phyloP scores from a whole-genome alignment of 108 stramenopile species.

The Discostella pseudostelligera region DNA sequence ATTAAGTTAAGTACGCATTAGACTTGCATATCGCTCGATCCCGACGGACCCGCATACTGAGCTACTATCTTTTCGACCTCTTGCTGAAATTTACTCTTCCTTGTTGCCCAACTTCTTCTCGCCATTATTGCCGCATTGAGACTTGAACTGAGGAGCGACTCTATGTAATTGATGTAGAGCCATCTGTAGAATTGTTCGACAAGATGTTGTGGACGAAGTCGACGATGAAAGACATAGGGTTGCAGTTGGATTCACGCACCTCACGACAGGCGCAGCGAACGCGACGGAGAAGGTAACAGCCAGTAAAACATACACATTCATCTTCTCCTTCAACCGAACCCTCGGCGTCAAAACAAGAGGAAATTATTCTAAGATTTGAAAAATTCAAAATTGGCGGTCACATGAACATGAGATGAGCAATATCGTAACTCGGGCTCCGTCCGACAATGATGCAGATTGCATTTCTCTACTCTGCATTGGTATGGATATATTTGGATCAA shows the following conservation, averaged over 20 bases:
- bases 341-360: too few relatives aligned
- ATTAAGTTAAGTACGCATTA: background rate
- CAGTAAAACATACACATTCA: constrained; percentile 3
- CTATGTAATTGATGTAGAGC: constrained; percentile 23
- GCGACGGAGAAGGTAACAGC: constrained; percentile 34
- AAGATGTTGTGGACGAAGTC: background rate
- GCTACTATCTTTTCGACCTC: constrained; percentile 26
- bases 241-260: background rate
- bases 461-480: too few relatives aligned
- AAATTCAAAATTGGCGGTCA: too few relatives aligned
- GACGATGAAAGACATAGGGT: background rate
- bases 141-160: constrained; percentile 1
- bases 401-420: too few relatives aligned
- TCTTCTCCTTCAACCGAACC: background rate
- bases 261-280: constrained; percentile 25
- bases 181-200: constrained; percentile 12
- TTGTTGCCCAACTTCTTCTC: constrained; percentile 12
- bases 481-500: too few relatives aligned
- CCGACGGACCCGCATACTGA: constrained; percentile 16
- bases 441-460: too few relatives aligned
- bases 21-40: constrained; percentile 4
- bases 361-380: too few relatives aligned
- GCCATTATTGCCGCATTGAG: constrained; percentile 10
- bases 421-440: too few relatives aligned
- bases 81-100: constrained; percentile 25